Conservation (phyloP, 2,329 filamentous ascomycete genomes). For the Lasiodiplodia sp. region DNA sequence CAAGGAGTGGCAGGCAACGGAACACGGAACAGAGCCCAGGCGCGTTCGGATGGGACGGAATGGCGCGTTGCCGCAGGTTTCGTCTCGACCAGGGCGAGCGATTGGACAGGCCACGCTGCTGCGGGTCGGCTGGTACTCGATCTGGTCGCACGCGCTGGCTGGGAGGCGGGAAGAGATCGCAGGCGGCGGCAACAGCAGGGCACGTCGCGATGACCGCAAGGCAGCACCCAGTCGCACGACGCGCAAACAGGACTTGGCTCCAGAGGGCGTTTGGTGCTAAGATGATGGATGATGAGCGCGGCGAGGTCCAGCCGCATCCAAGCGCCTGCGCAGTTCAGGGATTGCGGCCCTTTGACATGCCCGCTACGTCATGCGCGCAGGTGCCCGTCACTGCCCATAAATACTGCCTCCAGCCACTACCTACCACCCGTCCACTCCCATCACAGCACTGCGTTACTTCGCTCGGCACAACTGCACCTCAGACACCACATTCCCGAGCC, state of each 20-base stretch:
- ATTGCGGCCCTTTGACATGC: slow-evolving; percentile 21
- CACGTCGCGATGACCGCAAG: neutral
- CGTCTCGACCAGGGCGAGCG: neutral
- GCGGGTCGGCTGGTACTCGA: neutral
- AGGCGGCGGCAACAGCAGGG: neutral
- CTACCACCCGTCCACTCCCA: neutral
- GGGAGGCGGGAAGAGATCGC: neutral
- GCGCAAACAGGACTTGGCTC: slow-evolving; percentile 10
- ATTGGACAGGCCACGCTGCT: neutral
- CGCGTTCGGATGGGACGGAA: slow-evolving; percentile 16
- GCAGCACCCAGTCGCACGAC: slow-evolving; percentile 14
- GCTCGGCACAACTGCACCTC: neutral
- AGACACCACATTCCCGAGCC: slow-evolving; percentile 2
- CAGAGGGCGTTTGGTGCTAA: neutral
- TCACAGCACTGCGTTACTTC: slow-evolving; percentile 1
- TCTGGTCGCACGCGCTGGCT: neutral
- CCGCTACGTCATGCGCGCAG: slow-evolving; percentile 13
- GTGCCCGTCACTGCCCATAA: slow-evolving; percentile 17
- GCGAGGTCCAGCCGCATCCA: slow-evolving; percentile 23
- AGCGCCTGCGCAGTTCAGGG: slow-evolving; percentile 10
- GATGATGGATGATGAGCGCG: slow-evolving; percentile 10
- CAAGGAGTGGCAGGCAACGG: neutral
- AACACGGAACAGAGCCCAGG: slow-evolving; percentile 7
- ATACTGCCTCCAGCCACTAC: slow-evolving; percentile 13
- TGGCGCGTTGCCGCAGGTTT: neutral